Base-by-base conservation (phyloP, 2,329 filamentous ascomycete genomes). In the Microsporum audouinii region DNA sequence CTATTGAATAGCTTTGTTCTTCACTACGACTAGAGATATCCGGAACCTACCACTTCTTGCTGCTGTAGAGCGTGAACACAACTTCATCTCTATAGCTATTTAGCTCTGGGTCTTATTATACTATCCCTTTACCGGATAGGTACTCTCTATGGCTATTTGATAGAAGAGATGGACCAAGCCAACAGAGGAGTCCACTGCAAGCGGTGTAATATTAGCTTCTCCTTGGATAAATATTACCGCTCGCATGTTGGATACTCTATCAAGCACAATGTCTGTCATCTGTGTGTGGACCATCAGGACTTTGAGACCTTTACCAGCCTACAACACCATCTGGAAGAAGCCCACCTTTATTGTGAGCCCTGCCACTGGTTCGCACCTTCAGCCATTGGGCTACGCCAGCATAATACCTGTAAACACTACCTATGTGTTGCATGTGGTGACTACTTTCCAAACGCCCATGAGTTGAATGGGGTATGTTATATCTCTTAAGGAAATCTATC, bases 291-390 rank as follows among this genome's bases (percentile, higher is more conserved):
- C n/a, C 3, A 31, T 29, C 49, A 55, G 4, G 64, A 65, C n/a
- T 68, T 67, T 33, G 57, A 64, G 6, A 58, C 60, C 1, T 67
- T 65, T 53, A 53, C 60, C 2, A 60, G 36, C 7, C 61, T 67
- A 7, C 65, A 65, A 58, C 49, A 55, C 12, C 65, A 68, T 59
- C 31, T 65, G 5, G 65, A 67, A 36, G 49, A 58, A 2, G 55
- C 51, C 8, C 65, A 68, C 47, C 58, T 67, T 7, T 66, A 64
- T 45, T 68, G 66, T 41, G 65, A 66, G 29, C 45, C 63, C 14
- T 68, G 67, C 38, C 51, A 64, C 49, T 67, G 63, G 63, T 66
- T 64, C 53, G 63, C 64, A 2, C 63, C 65, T 5, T 68, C 66
- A 41, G 47, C 17, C 14, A 39, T 63, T 6, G 66, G 64, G 0